Evolutionary conservation across 2,329 filamentous ascomycete genomes (phyloP), one percentile per base, ranked within the genome.

Genomic region (Colletotrichum sp.): DNA sequence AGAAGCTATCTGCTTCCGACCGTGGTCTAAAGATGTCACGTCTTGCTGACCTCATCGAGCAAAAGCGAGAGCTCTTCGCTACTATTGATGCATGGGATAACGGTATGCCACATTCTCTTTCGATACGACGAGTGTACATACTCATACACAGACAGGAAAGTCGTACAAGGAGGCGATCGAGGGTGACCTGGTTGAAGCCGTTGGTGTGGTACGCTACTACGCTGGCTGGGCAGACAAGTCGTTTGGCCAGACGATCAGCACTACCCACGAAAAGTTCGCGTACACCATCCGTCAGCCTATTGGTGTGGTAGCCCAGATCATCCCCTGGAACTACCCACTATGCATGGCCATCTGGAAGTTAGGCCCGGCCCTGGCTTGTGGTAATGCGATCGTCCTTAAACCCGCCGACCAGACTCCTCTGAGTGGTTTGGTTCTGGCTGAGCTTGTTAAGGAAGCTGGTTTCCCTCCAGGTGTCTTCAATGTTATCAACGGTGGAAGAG

Each of bases 381-480:
- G 43, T 2, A 52, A 52, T 24, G 43, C 43, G 10, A 52, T 52
- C 43, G 43, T 52, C 12, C 43, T 52, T 52, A 52, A 52, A 3
- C 43, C 43, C 1, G 43, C 43, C n/a, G 43, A 52, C 43, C 43
- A 52, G 43, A 52, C 43, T 21, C 43, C 43, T 52, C n/a, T 52
- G 43, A 52, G 43, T 52, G 43, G 10, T 13, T 52, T 52, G 10
- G 43, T 52, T 24, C 43, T 52, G 94, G 93, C 26, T 94, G 94
- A 30, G 92, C 92, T 96, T 24, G 88, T 96, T 77, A 91, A 91
- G 77, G 89, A 95, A 80, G 94, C 93, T 13, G 94, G 94, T 1
- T 96, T 96, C 81, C 94, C 94, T 6, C 91, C 94, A 1, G 94
- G 94, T 61, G 94, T 96, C 9, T 84, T 96, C 78, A 96, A 96